A percentile compares a stretch with the other conserved stretches of the same genome.
Conservation (phyloP, 495 filamentous ascomycete genomes). For the Lepidopterella palustris region DNA sequence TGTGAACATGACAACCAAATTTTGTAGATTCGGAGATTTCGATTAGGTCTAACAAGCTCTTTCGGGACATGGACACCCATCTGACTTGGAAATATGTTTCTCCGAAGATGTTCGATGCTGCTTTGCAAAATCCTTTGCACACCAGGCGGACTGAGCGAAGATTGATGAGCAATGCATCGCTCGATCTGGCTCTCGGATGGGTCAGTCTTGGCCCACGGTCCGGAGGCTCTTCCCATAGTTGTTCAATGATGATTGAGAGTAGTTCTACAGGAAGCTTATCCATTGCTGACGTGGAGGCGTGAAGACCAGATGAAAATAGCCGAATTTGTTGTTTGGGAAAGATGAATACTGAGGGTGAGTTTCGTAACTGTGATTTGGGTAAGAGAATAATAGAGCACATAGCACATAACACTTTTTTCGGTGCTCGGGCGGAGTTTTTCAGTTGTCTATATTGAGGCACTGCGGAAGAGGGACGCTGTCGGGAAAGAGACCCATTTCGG, state of each 20-base stretch:
- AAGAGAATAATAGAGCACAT: too few relatives aligned
- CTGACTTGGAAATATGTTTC: constrained; percentile 11
- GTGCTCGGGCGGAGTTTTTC: too few relatives aligned
- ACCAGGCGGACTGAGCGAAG: constrained; percentile 12
- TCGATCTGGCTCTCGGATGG: constrained; percentile 1
- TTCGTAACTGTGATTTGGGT: background rate
- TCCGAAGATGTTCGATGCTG: constrained; percentile 5
- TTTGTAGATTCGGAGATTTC: background rate
- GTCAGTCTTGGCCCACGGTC: constrained; percentile 2
- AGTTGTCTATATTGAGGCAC: too few relatives aligned
- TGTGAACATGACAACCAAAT: constrained; percentile 2
- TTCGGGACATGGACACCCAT: constrained; percentile 7
- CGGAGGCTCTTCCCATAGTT: constrained; percentile 14
- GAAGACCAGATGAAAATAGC: background rate
- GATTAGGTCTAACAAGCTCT: constrained; percentile 5
- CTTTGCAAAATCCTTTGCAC: constrained; percentile 12
- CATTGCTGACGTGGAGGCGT: background rate
- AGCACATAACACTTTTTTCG: too few relatives aligned
- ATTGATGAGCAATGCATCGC: constrained; percentile 9
- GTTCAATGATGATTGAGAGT: constrained; percentile 11
- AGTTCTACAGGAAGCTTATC: constrained; percentile 10
- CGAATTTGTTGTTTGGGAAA: background rate
- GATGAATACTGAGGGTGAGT: too few relatives aligned
- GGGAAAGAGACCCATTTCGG: too few relatives aligned
- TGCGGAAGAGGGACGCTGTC: too few relatives aligned